Evolutionary conservation across 2,329 filamentous ascomycete species (phyloP), one percentile per base, ranked within the genome.

Genomic region (Drechslerella dactyloides): DNA sequence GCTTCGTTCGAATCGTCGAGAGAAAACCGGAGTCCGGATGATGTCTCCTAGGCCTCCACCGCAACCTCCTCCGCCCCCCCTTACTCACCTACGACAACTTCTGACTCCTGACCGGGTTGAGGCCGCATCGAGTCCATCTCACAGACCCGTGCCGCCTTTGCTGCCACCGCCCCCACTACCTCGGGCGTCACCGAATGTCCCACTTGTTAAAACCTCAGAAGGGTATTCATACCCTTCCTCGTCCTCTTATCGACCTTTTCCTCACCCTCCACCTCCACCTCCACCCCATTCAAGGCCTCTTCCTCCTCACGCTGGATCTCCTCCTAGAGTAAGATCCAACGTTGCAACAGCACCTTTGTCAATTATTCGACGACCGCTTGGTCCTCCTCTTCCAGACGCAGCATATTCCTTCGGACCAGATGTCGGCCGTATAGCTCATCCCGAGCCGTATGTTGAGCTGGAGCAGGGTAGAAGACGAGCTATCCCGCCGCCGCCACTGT

Each of bases 41-140:
- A 72, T 72, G 68, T 72, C 68, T 72, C 68, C 68, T 65, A 72
- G 68, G 68, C 68, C 68, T 65, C 68, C 68, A 65, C 68, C 68
- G 35, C 68, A 72, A 72, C 68, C 68, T 65, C 68, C 68, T 65
- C 68, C 68, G 48, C 68, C 68, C 55, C 68, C 68, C 60, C 68
- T 72, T 72, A 65, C 68, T 65, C 68, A 65, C 40, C 44, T 72
- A 46, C 68, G 60, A 17, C 68, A 72, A 44, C 56, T 72, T 24
- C 64, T 72, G 27, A 61, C 68, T 65, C 68, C 68, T 65, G 59
- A 64, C 24, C 59, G 59, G 50, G 63, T 59, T 54, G 68, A 72
- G 60, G 68, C 68, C 68, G 68, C 68, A 72, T 65, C 68, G 64
- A 58, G 52, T 60, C 59, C 54, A 60, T 61, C 68, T 72, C 68